phyloP scores from a whole-genome alignment of 495 filamentous ascomycete genomes.

The Trichoderma asperelloides region DNA sequence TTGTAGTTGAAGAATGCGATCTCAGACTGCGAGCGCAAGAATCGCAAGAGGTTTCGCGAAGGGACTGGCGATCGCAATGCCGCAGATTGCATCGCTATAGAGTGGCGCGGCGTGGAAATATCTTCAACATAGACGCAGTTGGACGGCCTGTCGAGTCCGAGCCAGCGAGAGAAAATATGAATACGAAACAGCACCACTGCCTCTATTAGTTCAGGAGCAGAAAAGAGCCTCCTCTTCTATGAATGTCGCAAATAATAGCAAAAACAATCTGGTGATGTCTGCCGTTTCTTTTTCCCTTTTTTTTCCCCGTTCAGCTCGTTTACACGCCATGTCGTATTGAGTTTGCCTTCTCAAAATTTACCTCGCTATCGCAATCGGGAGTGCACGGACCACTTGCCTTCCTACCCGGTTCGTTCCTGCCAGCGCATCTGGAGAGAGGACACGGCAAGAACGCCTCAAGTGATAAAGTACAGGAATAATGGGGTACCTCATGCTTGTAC shows the following conservation, averaged over 20 bases:
- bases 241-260: neutral
- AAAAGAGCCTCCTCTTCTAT: neutral
- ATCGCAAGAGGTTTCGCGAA: slow-evolving; percentile 51
- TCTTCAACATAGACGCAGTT: neutral
- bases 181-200: neutral
- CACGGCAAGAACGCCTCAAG: neutral
- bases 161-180: neutral
- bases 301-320: too few relatives aligned
- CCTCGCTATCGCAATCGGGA: slow-evolving; percentile 1
- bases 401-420: neutral
- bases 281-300: neutral
- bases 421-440: neutral
- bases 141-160: neutral
- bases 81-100: slow-evolving; percentile 5
- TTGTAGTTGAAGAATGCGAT: slow-evolving; percentile 37
- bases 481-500: neutral
- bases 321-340: neutral
- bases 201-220: neutral
- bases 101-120: neutral
- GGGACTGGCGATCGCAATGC: slow-evolving; percentile 31
- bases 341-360: neutral
- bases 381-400: neutral
- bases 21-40: slow-evolving; percentile 53
- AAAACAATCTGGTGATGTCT: neutral
- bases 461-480: neutral